Conservation (phyloP, 768 basidiomycete genomes). For the Gloeostereum incarnatum region DNA sequence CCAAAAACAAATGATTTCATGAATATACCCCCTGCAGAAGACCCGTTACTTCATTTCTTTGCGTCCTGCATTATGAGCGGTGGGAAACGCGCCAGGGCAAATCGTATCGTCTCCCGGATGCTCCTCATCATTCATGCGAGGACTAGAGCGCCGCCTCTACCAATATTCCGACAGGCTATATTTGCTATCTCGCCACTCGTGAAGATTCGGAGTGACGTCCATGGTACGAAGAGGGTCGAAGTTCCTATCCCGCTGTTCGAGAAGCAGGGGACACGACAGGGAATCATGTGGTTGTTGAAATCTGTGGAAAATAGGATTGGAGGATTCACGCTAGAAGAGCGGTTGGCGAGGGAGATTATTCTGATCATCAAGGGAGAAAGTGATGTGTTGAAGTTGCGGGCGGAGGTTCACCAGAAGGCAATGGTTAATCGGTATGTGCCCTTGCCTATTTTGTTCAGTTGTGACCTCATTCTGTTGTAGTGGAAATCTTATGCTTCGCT, state of each 20-base stretch:
- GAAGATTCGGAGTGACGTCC: constrained; percentile 44
- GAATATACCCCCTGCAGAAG: constrained; percentile 64
- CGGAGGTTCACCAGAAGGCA: constrained; percentile 54
- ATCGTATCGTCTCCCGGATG: constrained; percentile 45
- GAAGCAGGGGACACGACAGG: constrained; percentile 66
- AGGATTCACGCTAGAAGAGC: constrained; percentile 43
- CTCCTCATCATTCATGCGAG: constrained; percentile 66
- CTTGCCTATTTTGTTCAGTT: no score
- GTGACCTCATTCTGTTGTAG: no score
- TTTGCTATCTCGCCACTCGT: constrained; percentile 63
- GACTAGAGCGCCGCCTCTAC: constrained; percentile 72
- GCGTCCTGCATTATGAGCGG: constrained; percentile 51
- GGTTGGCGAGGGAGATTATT: constrained; percentile 75
- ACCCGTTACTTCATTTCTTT: constrained; percentile 66
- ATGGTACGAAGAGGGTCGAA: constrained; percentile 54
- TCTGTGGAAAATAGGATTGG: constrained; percentile 50
- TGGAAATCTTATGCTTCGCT: no score
- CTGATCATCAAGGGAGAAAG: constrained; percentile 55
- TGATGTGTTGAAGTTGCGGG: constrained; percentile 50
- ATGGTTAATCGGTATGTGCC: constrained; percentile 67
- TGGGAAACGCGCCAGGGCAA: constrained; percentile 57
- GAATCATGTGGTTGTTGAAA: constrained; percentile 62
- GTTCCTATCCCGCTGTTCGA: constrained; percentile 71
- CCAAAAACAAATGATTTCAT: no score
- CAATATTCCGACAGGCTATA: constrained; percentile 70